phyloP scores from a whole-genome alignment of 2,329 filamentous ascomycete genomes.

The Clarireedia homoeocarpa region DNA sequence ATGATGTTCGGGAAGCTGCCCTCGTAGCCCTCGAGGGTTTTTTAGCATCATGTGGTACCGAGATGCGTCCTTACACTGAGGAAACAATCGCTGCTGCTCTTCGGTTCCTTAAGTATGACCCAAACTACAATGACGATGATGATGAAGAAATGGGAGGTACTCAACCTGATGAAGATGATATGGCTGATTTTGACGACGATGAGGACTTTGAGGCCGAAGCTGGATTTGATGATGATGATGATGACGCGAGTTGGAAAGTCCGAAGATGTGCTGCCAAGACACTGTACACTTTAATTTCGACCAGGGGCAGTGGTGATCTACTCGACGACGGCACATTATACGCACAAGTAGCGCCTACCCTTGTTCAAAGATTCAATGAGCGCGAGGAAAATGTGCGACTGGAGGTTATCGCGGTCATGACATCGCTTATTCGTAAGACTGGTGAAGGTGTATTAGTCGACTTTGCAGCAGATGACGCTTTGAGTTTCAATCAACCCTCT shows the following conservation, averaged over 20 bases:
- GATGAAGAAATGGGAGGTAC: slow-evolving; percentile 53
- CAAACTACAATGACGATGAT: slow-evolving; percentile 69
- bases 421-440: slow-evolving; percentile 82
- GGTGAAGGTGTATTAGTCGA: slow-evolving; percentile 52
- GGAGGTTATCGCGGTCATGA: slow-evolving; percentile 75
- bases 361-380: slow-evolving; percentile 82
- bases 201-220: slow-evolving; percentile 72
- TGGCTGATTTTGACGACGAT: slow-evolving; percentile 52
- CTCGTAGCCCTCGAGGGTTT: slow-evolving; percentile 70
- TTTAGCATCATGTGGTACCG: slow-evolving; percentile 70
- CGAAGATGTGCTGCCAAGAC: slow-evolving; percentile 86
- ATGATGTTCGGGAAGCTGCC: slow-evolving; percentile 69
- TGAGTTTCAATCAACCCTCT: slow-evolving; percentile 43
- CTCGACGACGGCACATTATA: slow-evolving; percentile 78
- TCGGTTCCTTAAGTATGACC: slow-evolving; percentile 87
- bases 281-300: slow-evolving; percentile 78
- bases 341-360: slow-evolving; percentile 64
- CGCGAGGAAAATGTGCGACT: slow-evolving; percentile 90
- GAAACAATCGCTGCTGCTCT: slow-evolving; percentile 69
- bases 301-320: slow-evolving; percentile 67
- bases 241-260: slow-evolving; percentile 98
- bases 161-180: slow-evolving; percentile 49
- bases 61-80: slow-evolving; percentile 77
- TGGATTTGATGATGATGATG: slow-evolving; percentile 86
- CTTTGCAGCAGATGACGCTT: slow-evolving; percentile 36